These are phyloP conservation scores for Bondarzewia mesenterica DNA, from an alignment of 1,284 basidiomycete species.

Conservation along the genomic window DNA sequence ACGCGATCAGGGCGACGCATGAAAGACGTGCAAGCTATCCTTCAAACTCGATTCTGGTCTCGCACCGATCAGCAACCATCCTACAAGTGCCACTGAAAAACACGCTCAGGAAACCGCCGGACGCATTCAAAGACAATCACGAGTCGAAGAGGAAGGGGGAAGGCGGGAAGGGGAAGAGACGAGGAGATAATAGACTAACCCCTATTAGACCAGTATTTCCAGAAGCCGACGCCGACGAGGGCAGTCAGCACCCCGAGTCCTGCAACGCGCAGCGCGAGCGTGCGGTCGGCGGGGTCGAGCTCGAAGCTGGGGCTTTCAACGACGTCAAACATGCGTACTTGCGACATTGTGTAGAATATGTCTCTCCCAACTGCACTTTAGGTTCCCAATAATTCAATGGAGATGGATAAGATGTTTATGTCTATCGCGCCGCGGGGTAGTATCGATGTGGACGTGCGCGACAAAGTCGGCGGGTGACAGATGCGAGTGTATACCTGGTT, in stretches of 20 bases:
- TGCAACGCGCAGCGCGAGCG: conserved; percentile 3
- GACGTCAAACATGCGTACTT: conserved; percentile 13
- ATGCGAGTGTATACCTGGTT: too few relatives aligned
- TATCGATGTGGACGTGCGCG: too few relatives aligned
- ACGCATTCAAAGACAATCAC: background rate
- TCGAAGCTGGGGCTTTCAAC: conserved; percentile 14
- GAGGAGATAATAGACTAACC: conserved; percentile 3
- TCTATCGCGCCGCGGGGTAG: too few relatives aligned
- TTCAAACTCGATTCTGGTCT: background rate
- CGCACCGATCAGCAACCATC: background rate
- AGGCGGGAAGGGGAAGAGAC: background rate
- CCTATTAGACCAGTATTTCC: conserved; percentile 10
- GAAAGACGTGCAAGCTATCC: background rate
- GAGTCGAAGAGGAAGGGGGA: background rate
- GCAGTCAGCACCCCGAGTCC: conserved; percentile 10
- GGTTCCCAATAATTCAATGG: too few relatives aligned
- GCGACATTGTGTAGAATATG: too few relatives aligned
- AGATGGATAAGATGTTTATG: too few relatives aligned
- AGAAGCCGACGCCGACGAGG: conserved; percentile 9
- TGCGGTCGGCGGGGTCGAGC: conserved; percentile 6
- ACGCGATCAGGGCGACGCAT: background rate
- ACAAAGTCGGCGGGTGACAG: too few relatives aligned
- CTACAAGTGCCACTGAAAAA: background rate
- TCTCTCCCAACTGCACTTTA: too few relatives aligned
- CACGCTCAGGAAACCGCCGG: background rate